phyloP scores from a whole-genome alignment of 2,329 filamentous ascomycete species.

The Cylindrodendrum hubeiense region DNA sequence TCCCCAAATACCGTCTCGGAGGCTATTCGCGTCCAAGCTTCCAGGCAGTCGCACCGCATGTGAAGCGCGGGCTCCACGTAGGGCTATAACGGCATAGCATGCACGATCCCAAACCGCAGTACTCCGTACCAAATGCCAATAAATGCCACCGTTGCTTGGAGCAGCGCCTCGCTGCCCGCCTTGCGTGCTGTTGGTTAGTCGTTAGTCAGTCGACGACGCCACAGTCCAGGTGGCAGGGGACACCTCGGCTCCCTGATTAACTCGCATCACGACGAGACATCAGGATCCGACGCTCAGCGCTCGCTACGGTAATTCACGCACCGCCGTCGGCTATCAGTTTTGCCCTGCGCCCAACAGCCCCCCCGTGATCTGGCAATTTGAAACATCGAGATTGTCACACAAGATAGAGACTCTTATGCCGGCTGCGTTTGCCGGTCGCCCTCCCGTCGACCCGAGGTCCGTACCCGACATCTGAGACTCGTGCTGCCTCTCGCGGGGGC shows the following conservation, averaged over 20 bases:
- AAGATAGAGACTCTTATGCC: neutral
- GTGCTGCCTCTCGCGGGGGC: neutral
- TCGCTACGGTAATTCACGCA: neutral
- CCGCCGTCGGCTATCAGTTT: neutral
- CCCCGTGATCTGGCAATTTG: neutral
- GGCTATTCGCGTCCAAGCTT: neutral
- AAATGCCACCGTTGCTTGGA: too few species aligned
- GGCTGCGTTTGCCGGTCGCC: neutral
- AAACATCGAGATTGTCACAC: neutral
- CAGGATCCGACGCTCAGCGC: neutral
- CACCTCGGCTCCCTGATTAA: neutral
- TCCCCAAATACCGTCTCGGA: constrained; percentile 2
- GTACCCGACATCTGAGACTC: neutral
- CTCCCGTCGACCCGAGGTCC: neutral
- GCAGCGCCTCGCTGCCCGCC: too few species aligned
- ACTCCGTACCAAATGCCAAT: too few species aligned
- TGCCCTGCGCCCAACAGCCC: neutral
- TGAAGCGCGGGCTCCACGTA: neutral
- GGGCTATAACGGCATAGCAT: too few species aligned
- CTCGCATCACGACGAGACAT: neutral
- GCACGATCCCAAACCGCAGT: too few species aligned
- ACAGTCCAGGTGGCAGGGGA: neutral
- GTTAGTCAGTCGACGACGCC: neutral
- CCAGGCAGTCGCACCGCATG: neutral
- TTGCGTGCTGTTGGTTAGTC: too few species aligned